These are phyloP conservation scores for Drechslerella dactyloides DNA, from an alignment of 2,329 filamentous ascomycete species.

Conservation along the genomic window DNA sequence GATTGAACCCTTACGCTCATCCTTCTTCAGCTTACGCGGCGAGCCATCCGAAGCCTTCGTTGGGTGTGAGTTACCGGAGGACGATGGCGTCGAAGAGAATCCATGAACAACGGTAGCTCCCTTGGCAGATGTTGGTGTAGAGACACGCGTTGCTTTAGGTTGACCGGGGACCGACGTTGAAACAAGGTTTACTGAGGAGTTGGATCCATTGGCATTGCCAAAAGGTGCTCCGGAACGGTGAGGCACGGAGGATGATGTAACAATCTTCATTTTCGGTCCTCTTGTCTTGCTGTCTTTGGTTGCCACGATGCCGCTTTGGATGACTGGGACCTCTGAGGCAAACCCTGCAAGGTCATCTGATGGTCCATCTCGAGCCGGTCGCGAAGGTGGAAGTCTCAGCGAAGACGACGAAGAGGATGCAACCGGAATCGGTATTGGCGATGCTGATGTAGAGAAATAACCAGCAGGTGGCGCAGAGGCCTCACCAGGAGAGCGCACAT, in stretches of 20 bases:
- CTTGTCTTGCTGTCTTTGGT: constrained; percentile 38
- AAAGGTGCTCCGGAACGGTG: constrained; percentile 32
- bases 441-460: constrained; percentile 39
- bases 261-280: constrained; percentile 46
- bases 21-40: constrained; percentile 40
- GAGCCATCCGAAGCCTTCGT: constrained; percentile 25
- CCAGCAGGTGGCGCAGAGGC: constrained; percentile 21
- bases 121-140: constrained; percentile 42
- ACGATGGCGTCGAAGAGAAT: constrained; percentile 24
- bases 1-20: constrained; percentile 21
- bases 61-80: constrained; percentile 11
- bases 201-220: constrained; percentile 35
- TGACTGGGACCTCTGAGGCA: constrained; percentile 32
- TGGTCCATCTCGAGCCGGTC: constrained; percentile 38
- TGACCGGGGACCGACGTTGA: constrained; percentile 47
- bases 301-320: constrained; percentile 42
- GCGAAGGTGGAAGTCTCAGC: constrained; percentile 38
- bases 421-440: constrained; percentile 43
- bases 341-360: constrained; percentile 44
- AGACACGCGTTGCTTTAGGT: constrained; percentile 36
- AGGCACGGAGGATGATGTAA: constrained; percentile 45
- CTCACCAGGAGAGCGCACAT: constrained; percentile 39
- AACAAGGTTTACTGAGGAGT: constrained; percentile 38
- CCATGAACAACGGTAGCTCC: constrained; percentile 37
- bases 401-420: constrained; percentile 41